A percentile compares a stretch with the other conserved stretches of the same genome.
These are phyloP conservation scores for Thinopyrum elongatum DNA, from an alignment of 176 grass and related monocot species.

Conservation along the genomic window DNA sequence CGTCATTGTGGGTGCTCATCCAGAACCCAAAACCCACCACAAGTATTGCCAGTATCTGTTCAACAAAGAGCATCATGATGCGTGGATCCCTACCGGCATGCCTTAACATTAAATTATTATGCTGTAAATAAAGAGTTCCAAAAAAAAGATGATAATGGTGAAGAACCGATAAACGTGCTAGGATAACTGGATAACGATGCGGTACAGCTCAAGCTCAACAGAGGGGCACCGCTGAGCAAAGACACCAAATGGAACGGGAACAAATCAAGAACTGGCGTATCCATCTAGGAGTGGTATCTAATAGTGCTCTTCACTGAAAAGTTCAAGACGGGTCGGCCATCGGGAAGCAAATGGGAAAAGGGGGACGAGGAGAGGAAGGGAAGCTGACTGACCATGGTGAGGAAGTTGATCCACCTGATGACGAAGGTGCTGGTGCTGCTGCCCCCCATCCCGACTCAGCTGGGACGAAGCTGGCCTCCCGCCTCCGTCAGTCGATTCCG, in stretches of 20 bases:
- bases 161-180: neutral
- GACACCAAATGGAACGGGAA: neutral
- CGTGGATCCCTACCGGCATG: neutral
- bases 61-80: slow-evolving; percentile 8
- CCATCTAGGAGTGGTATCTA: too few relatives aligned
- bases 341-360: neutral
- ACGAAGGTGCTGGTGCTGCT: slow-evolving; percentile 78
- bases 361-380: neutral
- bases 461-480: neutral
- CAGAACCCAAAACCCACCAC: slow-evolving; percentile 89
- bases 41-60: slow-evolving; percentile 77
- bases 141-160: neutral
- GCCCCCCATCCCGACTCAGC: slow-evolving; percentile 43
- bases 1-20: slow-evolving; percentile 90
- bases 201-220: neutral
- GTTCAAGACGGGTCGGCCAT: neutral
- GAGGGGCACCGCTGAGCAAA: neutral
- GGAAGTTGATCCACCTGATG: slow-evolving; percentile 98
- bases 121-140: neutral
- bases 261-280: too few relatives aligned
- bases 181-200: neutral
- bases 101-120: neutral
- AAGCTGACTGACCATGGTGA: slow-evolving; percentile 70
- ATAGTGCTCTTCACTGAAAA: neutral
- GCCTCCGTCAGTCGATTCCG: neutral